These are phyloP conservation scores for Quercus cerris DNA, from an alignment of 306 rosid genomes.

Conservation along the genomic window DNA sequence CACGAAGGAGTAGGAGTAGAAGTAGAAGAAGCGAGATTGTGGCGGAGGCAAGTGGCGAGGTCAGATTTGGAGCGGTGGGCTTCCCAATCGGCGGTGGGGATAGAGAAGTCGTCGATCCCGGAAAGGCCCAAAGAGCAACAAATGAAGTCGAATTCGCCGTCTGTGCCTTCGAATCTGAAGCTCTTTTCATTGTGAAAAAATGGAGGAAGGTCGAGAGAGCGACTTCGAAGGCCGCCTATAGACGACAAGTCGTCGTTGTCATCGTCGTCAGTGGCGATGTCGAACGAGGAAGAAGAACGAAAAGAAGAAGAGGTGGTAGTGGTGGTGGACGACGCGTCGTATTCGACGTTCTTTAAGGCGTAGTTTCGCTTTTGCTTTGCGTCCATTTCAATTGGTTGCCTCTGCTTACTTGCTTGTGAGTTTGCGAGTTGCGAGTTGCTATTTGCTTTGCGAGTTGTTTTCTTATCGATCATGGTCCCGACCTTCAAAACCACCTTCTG, in stretches of 20 bases:
- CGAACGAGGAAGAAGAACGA: not conserved
- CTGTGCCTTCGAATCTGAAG: slow-evolving; percentile 42
- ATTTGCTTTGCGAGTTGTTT: too few relatives aligned
- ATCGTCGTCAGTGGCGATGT: too few relatives aligned
- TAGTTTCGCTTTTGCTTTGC: slow-evolving; percentile 21
- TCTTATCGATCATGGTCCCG: too few relatives aligned
- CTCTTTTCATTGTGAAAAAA: slow-evolving; percentile 19
- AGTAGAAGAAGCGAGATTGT: not conserved
- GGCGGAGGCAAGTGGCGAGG: slow-evolving; percentile 5
- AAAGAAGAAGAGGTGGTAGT: not conserved
- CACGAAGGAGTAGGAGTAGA: too few relatives aligned
- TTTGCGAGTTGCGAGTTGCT: too few relatives aligned
- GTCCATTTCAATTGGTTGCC: slow-evolving; percentile 27
- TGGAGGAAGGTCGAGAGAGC: slow-evolving; percentile 9
- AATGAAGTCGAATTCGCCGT: slow-evolving; percentile 59
- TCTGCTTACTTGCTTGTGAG: not conserved
- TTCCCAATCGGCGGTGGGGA: slow-evolving; percentile 59
- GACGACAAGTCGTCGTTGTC: not conserved
- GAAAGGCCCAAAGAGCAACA: slow-evolving; percentile 49
- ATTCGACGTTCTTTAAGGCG: slow-evolving; percentile 42
- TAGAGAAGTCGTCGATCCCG: slow-evolving; percentile 56
- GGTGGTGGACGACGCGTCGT: slow-evolving; percentile 16
- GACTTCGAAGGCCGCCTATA: not conserved
- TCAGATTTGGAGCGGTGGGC: slow-evolving; percentile 30
- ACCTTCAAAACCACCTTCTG: too few relatives aligned